A percentile compares a stretch with the other conserved stretches of the same genome.
These are phyloP conservation scores for Trametes hirsuta DNA, from an alignment of 1,284 basidiomycete genomes.

Conservation along the genomic window DNA sequence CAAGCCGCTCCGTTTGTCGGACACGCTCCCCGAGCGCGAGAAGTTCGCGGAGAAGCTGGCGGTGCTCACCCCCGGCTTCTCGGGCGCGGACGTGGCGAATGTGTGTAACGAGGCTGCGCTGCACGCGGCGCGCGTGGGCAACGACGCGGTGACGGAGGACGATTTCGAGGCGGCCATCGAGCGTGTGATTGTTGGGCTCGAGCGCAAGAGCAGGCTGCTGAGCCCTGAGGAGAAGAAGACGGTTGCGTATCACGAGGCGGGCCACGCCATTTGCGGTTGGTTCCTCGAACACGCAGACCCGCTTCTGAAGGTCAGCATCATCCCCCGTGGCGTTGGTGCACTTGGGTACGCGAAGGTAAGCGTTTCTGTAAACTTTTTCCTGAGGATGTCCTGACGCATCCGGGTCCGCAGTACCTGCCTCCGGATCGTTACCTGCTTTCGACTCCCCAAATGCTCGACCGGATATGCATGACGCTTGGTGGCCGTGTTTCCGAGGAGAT, in stretches of 20 bases:
- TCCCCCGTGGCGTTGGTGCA: constrained; percentile 94
- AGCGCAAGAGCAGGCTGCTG: constrained; percentile 93
- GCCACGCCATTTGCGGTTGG: constrained; percentile 98
- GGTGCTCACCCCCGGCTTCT: constrained; percentile 96
- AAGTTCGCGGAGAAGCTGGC: constrained; percentile 89
- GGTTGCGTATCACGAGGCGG: constrained; percentile 99
- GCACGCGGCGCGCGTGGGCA: constrained; percentile 87
- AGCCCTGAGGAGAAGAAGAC: constrained; percentile 98
- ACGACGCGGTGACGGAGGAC: constrained; percentile 79
- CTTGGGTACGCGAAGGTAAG: constrained; percentile 93
- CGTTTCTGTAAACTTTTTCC: constrained; percentile 2
- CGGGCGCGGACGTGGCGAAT: constrained; percentile 98
- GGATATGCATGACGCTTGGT: constrained; percentile 99
- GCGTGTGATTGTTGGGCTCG: constrained; percentile 95
- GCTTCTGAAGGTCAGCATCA: constrained; percentile 97
- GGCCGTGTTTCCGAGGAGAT: constrained; percentile 98
- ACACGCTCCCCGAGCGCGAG: constrained; percentile 59
- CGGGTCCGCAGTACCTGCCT: constrained; percentile 76
- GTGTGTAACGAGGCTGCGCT: constrained; percentile 98
- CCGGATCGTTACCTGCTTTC: constrained; percentile 96
- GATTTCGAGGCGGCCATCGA: constrained; percentile 99
- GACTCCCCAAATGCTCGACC: constrained; percentile 92
- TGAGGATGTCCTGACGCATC: neutral
- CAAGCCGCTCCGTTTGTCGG: constrained; percentile 76
- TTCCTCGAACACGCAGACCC: constrained; percentile 98